These are phyloP conservation scores for Tulasnella sp. DNA, from an alignment of 768 basidiomycete species.

Conservation along the genomic window DNA sequence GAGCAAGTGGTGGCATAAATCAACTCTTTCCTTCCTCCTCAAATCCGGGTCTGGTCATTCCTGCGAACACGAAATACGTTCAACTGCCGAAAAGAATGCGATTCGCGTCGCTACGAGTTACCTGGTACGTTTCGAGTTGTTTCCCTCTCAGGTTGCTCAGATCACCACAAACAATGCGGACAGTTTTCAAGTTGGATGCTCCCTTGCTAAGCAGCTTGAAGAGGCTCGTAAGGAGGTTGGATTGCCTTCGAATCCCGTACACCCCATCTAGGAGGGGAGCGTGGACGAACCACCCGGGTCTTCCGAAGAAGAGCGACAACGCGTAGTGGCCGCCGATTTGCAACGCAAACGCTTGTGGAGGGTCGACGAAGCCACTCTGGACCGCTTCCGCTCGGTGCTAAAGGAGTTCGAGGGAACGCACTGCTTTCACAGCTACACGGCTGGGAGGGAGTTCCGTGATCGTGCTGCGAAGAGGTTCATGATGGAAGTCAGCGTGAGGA, in stretches of 20 bases:
- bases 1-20: slow-evolving; percentile 44
- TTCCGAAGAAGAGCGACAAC: not conserved
- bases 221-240: not conserved
- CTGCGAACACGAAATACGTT: slow-evolving; percentile 44
- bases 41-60: slow-evolving; percentile 89
- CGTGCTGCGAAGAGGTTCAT: slow-evolving; percentile 78
- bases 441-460: slow-evolving; percentile 77
- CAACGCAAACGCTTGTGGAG: slow-evolving; percentile 67
- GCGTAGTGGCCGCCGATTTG: slow-evolving; percentile 37
- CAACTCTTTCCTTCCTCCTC: slow-evolving; percentile 82
- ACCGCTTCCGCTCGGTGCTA: slow-evolving; percentile 47
- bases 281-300: slow-evolving; percentile 26
- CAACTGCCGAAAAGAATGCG: slow-evolving; percentile 33
- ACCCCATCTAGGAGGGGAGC: slow-evolving; percentile 56
- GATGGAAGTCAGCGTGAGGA: slow-evolving; percentile 73
- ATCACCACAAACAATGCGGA: no score
- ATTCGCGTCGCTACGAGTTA: slow-evolving; percentile 19
- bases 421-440: slow-evolving; percentile 97
- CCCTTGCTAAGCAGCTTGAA: slow-evolving; percentile 34
- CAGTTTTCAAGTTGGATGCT: slow-evolving; percentile 71
- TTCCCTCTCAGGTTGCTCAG: no score
- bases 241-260: slow-evolving; percentile 24
- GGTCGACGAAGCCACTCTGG: slow-evolving; percentile 45
- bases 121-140: slow-evolving; percentile 20
- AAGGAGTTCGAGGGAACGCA: slow-evolving; percentile 77